These are phyloP conservation scores for Volvariella surrecta DNA, from an alignment of 1,284 basidiomycete genomes.

Conservation along the genomic window DNA sequence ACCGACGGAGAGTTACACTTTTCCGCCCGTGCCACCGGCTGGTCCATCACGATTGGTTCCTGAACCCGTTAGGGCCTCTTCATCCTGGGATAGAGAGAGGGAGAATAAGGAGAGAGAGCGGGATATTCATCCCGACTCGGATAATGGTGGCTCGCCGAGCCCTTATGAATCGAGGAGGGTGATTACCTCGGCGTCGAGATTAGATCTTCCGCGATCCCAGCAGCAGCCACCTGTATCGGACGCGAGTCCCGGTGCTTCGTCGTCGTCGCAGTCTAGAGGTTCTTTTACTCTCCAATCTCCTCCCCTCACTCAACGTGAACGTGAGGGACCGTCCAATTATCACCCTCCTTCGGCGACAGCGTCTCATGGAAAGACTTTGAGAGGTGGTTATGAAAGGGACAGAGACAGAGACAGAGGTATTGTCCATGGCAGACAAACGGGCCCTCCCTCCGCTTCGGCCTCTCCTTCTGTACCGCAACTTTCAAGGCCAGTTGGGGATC, in stretches of 20 bases:
- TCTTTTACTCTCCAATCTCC: constrained; percentile 21
- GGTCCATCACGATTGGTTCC: constrained; percentile 10
- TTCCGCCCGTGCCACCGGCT: constrained; percentile 22
- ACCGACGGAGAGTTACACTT: constrained; percentile 37
- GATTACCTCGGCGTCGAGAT: constrained; percentile 38
- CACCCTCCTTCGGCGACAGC: constrained; percentile 13
- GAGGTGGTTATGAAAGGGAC: constrained; percentile 1
- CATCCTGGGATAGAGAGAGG: constrained; percentile 26
- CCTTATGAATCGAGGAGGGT: constrained; percentile 40
- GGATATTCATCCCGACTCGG: constrained; percentile 21
- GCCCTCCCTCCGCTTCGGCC: not conserved
- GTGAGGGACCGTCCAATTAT: constrained; percentile 15
- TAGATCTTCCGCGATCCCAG: constrained; percentile 25
- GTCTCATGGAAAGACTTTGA: constrained; percentile 12
- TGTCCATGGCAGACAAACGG: constrained; percentile 1
- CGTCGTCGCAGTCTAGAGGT: constrained; percentile 16
- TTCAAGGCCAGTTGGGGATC: too few relatives aligned
- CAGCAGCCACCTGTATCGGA: constrained; percentile 6
- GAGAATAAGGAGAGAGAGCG: constrained; percentile 20
- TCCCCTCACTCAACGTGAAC: constrained; percentile 22
- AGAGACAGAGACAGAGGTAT: not conserved
- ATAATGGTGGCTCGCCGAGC: constrained; percentile 30
- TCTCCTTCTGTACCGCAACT: not conserved
- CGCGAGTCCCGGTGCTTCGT: not conserved
- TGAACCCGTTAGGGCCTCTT: constrained; percentile 21